These are phyloP conservation scores for Xylaria sp. DNA, from an alignment of 2,329 filamentous ascomycete species.

Conservation along the genomic window DNA sequence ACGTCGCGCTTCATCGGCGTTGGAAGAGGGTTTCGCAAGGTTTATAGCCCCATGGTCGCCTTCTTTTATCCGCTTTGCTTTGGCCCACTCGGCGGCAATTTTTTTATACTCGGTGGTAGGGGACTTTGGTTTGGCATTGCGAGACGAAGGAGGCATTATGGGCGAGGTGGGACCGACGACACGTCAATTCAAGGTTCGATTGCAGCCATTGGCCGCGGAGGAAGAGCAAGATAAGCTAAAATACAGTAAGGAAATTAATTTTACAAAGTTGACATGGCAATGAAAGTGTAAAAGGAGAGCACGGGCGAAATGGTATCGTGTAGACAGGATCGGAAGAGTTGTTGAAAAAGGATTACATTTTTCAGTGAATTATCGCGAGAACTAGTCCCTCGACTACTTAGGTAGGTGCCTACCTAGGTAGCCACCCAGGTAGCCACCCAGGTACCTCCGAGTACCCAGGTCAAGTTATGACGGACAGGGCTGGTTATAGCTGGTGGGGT, in stretches of 20 bases:
- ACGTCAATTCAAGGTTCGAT: slow-evolving; percentile 17
- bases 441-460: not conserved
- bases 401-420: no score
- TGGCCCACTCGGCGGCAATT: slow-evolving; percentile 59
- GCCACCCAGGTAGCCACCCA: not conserved
- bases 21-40: slow-evolving; percentile 42
- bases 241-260: not conserved
- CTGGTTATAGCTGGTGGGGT: no score
- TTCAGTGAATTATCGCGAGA: not conserved
- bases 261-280: slow-evolving; percentile 12
- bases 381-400: not conserved
- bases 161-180: slow-evolving; percentile 4
- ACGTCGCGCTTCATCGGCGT: slow-evolving; percentile 51
- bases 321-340: not conserved
- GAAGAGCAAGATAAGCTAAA: slow-evolving; percentile 1
- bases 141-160: slow-evolving; percentile 28
- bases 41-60: slow-evolving; percentile 46
- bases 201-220: slow-evolving; percentile 34
- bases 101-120: slow-evolving; percentile 54
- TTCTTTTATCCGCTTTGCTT: slow-evolving; percentile 57
- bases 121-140: slow-evolving; percentile 36
- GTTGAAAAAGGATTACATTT: slow-evolving; percentile 8
- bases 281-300: slow-evolving; percentile 1
- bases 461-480: no score
- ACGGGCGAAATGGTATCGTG: slow-evolving; percentile 1